Evolutionary conservation across 495 filamentous ascomycete species (phyloP).

Genomic region (Patellaria atrata): DNA sequence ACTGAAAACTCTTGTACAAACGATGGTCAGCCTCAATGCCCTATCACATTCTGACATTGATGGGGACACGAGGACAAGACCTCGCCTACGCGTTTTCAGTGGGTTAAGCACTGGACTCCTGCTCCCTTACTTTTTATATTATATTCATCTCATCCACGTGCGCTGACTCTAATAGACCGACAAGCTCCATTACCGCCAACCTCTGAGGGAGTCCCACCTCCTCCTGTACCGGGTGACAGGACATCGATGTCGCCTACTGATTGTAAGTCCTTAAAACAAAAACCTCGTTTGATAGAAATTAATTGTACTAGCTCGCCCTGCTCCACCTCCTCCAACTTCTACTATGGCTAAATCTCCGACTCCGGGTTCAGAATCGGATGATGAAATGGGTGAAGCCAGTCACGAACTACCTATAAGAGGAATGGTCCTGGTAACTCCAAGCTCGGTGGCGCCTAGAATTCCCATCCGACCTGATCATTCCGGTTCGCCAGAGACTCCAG

Average conservation of each 20-base stretch:
- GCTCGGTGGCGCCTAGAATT: too few relatives aligned
- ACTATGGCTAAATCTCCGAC: slow-evolving; percentile 49
- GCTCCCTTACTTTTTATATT: too few relatives aligned
- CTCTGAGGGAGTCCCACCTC: slow-evolving; percentile 28
- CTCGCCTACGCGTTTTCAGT: too few relatives aligned
- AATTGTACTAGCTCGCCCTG: slow-evolving; percentile 16
- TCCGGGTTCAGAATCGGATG: slow-evolving; percentile 79
- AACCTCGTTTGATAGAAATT: background rate
- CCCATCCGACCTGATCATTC: slow-evolving; percentile 10
- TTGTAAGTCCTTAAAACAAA: slow-evolving; percentile 6
- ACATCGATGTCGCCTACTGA: slow-evolving; percentile 36
- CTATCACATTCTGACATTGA: too few relatives aligned
- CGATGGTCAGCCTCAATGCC: too few relatives aligned
- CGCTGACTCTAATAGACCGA: slow-evolving; percentile 28
- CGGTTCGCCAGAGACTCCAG: slow-evolving; percentile 19
- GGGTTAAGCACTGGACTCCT: too few relatives aligned
- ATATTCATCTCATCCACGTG: too few relatives aligned
- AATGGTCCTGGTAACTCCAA: slow-evolving; percentile 36
- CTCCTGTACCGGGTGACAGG: slow-evolving; percentile 48
- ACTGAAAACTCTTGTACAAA: too few relatives aligned
- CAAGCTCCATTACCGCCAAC: slow-evolving; percentile 37
- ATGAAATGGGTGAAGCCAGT: slow-evolving; percentile 46
- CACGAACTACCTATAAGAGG: slow-evolving; percentile 4
- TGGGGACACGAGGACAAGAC: too few relatives aligned
- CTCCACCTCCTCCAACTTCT: slow-evolving; percentile 55